phyloP scores from a whole-genome alignment of 2,329 filamentous ascomycete species.

The Kalaharituber pfeilii region DNA sequence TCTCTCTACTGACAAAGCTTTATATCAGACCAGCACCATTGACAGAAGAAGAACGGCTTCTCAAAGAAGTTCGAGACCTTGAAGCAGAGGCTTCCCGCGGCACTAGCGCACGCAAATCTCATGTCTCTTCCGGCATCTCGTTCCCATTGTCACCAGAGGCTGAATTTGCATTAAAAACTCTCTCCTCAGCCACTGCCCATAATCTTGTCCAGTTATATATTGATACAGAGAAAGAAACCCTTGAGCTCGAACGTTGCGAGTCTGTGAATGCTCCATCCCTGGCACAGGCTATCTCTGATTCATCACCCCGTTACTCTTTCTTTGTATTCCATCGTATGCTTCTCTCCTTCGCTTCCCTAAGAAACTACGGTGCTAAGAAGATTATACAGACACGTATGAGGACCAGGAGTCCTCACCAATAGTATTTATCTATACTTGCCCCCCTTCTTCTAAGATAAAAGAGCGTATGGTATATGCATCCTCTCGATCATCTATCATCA shows the following conservation, averaged over 20 bases:
- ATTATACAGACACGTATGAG: slow-evolving; percentile 33
- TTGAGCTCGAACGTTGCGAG: slow-evolving; percentile 42
- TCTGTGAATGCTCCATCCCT: slow-evolving; percentile 43
- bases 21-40: slow-evolving; percentile 40
- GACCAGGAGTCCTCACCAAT: slow-evolving; percentile 41
- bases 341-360: not conserved
- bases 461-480: slow-evolving; percentile 69
- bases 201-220: slow-evolving; percentile 37
- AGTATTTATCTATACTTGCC: slow-evolving; percentile 71
- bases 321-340: slow-evolving; percentile 40
- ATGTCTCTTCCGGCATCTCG: slow-evolving; percentile 32
- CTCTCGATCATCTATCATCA: slow-evolving; percentile 38
- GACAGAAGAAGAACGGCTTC: slow-evolving; percentile 57
- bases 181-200: not conserved
- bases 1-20: not conserved
- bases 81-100: slow-evolving; percentile 58
- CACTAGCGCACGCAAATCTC: slow-evolving; percentile 39
- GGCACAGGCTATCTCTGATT: slow-evolving; percentile 41
- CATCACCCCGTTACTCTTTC: slow-evolving; percentile 61
- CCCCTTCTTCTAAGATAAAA: slow-evolving; percentile 54
- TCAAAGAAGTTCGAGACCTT: slow-evolving; percentile 55
- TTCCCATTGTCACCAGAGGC: slow-evolving; percentile 48
- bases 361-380: not conserved
- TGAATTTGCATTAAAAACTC: slow-evolving; percentile 37
- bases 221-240: slow-evolving; percentile 49